Percentiles rank a stretch among this genome's conserved stretches.
These are phyloP conservation scores for Microcyclospora tardicrescens DNA, from an alignment of 2,329 filamentous ascomycete genomes.

Conservation along the genomic window DNA sequence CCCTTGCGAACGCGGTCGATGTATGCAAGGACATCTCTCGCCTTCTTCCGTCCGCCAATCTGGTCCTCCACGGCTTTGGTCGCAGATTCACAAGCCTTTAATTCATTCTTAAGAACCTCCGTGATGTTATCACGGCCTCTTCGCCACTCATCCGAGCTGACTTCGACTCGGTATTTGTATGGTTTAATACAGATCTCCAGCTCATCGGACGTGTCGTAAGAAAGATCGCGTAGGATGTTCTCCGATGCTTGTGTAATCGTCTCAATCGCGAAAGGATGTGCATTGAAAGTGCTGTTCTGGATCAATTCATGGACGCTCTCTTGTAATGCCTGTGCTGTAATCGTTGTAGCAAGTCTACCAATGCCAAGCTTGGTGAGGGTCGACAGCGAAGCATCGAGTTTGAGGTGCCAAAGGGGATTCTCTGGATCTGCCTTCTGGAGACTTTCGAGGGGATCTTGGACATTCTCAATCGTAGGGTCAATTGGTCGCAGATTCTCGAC, in stretches of 20 bases:
- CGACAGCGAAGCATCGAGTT: constrained; percentile 83
- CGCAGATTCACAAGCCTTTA: constrained; percentile 70
- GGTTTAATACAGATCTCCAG: constrained; percentile 99
- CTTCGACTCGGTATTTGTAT: constrained; percentile 94
- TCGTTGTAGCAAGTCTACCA: constrained; percentile 79
- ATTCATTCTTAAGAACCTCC: constrained; percentile 70
- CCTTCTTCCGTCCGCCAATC: constrained; percentile 70
- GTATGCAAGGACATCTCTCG: constrained; percentile 80
- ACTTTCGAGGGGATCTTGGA: constrained; percentile 37
- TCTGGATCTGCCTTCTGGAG: constrained; percentile 77
- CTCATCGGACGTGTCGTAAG: constrained; percentile 94
- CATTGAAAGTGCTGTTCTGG: constrained; percentile 66
- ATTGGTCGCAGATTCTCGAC: constrained; percentile 61
- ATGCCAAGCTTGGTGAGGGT: constrained; percentile 89
- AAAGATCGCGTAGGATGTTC: constrained; percentile 81
- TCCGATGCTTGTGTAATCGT: constrained; percentile 87
- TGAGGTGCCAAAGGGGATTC: constrained; percentile 82
- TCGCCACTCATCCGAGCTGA: constrained; percentile 80
- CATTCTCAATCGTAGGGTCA: constrained; percentile 13
- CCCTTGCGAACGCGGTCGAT: constrained; percentile 82
- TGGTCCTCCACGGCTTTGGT: constrained; percentile 60
- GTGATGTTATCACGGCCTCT: constrained; percentile 73
- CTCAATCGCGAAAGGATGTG: constrained; percentile 81
- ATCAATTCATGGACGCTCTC: constrained; percentile 70
- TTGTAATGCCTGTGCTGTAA: constrained; percentile 80